A percentile compares a stretch with the other conserved stretches of the same genome.
These are phyloP conservation scores for Lachancea cidri DNA, from an alignment of 805 yeast genomes.

Conservation along the genomic window DNA sequence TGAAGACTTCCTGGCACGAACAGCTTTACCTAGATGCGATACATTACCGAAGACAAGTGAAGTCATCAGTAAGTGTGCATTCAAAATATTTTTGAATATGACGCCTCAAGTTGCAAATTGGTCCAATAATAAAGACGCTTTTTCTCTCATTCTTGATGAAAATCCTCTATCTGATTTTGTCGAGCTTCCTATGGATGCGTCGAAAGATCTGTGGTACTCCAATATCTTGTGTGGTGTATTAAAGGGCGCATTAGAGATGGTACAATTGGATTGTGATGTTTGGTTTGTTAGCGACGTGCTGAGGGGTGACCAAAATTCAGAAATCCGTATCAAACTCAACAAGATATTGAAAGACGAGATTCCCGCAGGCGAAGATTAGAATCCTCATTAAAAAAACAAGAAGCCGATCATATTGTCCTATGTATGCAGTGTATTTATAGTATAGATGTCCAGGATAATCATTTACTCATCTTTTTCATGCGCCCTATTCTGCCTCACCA, in stretches of 20 bases:
- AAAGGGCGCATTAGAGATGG: constrained; percentile 92
- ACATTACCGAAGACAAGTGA: constrained; percentile 84
- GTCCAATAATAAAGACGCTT: constrained; percentile 70
- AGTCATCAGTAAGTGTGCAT: constrained; percentile 77
- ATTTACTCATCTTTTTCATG: constrained; percentile 20
- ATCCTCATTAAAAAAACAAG: neutral
- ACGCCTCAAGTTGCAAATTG: constrained; percentile 72
- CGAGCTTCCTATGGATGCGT: constrained; percentile 80
- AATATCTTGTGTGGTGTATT: constrained; percentile 86
- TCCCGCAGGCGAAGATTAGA: constrained; percentile 90
- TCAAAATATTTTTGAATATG: constrained; percentile 81
- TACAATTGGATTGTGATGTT: constrained; percentile 86
- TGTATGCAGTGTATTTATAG: neutral
- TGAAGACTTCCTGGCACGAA: constrained; percentile 87
- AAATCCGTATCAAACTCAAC: constrained; percentile 64
- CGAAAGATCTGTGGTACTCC: constrained; percentile 83
- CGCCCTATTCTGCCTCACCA: constrained; percentile 26
- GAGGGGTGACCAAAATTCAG: constrained; percentile 79
- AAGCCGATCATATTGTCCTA: neutral
- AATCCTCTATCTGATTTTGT: constrained; percentile 95
- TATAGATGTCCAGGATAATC: neutral
- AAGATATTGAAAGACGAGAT: constrained; percentile 85
- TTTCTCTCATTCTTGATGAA: constrained; percentile 67
- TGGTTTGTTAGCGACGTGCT: constrained; percentile 72
- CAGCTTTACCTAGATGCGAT: constrained; percentile 79